Conservation (phyloP, 768 basidiomycete species). For the Mrakia frigida region DNA sequence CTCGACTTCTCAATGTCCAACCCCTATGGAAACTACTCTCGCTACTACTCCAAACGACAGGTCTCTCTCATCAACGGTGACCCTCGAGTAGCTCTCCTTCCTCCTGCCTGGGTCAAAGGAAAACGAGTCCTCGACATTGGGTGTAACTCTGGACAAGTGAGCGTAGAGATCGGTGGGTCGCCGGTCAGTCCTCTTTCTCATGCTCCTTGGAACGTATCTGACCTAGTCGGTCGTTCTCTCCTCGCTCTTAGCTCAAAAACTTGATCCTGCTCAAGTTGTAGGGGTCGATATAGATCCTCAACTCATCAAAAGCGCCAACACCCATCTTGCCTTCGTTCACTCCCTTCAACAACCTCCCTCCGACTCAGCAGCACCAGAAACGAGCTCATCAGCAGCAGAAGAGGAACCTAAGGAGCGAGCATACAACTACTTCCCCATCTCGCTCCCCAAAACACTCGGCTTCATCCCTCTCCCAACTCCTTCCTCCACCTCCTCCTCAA, state of each 20-base stretch:
- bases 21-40: slow-evolving; percentile 39
- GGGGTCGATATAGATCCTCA: slow-evolving; percentile 29
- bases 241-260: slow-evolving; percentile 3
- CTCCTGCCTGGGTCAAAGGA: slow-evolving; percentile 52
- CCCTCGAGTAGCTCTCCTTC: slow-evolving; percentile 61
- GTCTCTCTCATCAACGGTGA: slow-evolving; percentile 49
- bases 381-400: background rate
- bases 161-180: slow-evolving; percentile 70
- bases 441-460: slow-evolving; percentile 26
- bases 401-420: background rate
- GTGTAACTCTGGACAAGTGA: slow-evolving; percentile 80
- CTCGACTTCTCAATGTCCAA: background rate
- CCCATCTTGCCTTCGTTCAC: slow-evolving; percentile 26
- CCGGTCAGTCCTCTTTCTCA: background rate
- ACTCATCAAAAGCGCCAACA: slow-evolving; percentile 12
- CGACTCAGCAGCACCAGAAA: background rate
- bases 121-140: slow-evolving; percentile 73
- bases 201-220: background rate
- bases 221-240: too few species aligned
- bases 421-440: slow-evolving; percentile 27
- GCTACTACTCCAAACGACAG: slow-evolving; percentile 67
- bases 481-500: background rate
- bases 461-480: slow-evolving; percentile 22
- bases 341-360: slow-evolving; percentile 19
- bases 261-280: background rate